Evolutionary conservation across 108 stramenopile genomes (phyloP), one percentile per base, ranked within the genome.

Genomic region (Cyclotella atomus): DNA sequence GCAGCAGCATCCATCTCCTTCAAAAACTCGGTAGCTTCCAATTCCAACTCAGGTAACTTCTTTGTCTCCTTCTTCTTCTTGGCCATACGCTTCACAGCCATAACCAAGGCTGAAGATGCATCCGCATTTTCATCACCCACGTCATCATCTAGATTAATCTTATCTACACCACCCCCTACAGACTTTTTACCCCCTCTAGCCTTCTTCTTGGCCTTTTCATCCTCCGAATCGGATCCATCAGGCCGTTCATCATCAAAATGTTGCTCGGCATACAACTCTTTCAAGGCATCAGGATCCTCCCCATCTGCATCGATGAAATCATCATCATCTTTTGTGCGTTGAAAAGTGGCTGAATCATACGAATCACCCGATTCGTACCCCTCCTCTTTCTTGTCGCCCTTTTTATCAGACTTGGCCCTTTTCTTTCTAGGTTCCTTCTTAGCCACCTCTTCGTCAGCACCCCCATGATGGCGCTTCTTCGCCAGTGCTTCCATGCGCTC

Each of bases 231-330:
- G 28, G 71, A 65, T 6, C 86, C 85, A 30, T 91, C 88, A 10
- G 85, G 84, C 21, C 91, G 73, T 49, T 93, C 89, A 70, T 95
- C 94, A 45, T 91, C 91, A 73, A 96, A 96, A 65, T 91, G 81
- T 68, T 96, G 95, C 45, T 94, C 91, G 57, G 91, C 87, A 65
- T 96, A 94, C 28, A 93, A 78, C 83, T 96, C 95, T 25, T 79
- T 76, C 14, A 94, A 65, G 8, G 91, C 89, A 56, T 96, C 95
- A 8, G 86, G 87, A 74, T 96, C 95, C 59, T 96, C 95, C 25
- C 88, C 95, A 44, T 94, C 93, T 9, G 87, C 89, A 74, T 96
- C 95, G 63, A 96, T 91, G 63, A 96, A 96, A 57, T 96, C 88
- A 43, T 91, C 84, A 75, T 96, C 95, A 55, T 94, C 95, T 52